Conservation (phyloP, 2,329 filamentous ascomycete genomes). For the Epichloe elymi region DNA sequence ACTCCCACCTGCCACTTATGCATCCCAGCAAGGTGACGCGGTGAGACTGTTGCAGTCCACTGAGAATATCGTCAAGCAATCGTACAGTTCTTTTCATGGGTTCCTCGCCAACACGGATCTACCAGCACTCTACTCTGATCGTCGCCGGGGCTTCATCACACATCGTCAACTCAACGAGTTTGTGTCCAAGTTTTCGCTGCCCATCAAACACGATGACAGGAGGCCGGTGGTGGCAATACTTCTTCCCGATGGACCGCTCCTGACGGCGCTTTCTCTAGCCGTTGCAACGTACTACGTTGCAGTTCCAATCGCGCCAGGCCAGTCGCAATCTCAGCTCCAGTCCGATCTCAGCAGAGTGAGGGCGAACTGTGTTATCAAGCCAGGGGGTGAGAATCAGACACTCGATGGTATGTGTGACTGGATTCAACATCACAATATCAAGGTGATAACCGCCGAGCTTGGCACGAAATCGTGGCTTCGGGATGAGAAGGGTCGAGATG, state of each 20-base stretch:
- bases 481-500: neutral
- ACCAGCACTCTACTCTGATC: neutral
- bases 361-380: constrained; percentile 1
- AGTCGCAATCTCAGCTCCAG: constrained; percentile 8
- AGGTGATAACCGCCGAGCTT: neutral
- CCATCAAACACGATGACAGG: neutral
- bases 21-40: constrained; percentile 1
- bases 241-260: constrained; percentile 9
- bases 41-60: constrained; percentile 2
- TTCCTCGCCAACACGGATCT: neutral
- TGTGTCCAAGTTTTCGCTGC: constrained; percentile 1
- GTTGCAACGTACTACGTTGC: constrained; percentile 9
- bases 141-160: neutral
- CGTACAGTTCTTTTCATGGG: neutral
- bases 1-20: neutral
- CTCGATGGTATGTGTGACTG: neutral
- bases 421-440: neutral
- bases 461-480: neutral
- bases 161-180: constrained; percentile 1
- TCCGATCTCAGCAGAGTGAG: constrained; percentile 6
- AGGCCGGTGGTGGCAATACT: constrained; percentile 6
- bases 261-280: constrained; percentile 10
- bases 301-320: constrained; percentile 8
- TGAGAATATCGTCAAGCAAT: constrained; percentile 1
- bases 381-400: neutral